Base-by-base conservation (phyloP, 2,329 filamentous ascomycete genomes). In the Penicillium griseofulvum region DNA sequence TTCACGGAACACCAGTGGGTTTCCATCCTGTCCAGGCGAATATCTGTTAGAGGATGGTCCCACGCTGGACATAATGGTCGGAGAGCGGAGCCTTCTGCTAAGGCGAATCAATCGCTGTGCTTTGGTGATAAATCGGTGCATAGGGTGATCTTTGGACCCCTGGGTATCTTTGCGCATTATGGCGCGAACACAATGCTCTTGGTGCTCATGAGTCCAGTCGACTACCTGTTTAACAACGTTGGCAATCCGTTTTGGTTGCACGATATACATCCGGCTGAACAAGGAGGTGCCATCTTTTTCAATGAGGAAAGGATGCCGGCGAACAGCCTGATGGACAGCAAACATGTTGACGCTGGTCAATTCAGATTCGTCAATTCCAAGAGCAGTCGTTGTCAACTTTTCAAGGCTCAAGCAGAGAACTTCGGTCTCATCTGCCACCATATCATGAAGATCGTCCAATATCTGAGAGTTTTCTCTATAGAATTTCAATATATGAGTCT, bases 171-270 rank as follows among this genome's bases (percentile, higher is more conserved):
- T 68, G 5, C 61, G 63, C 55, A 67, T 66, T n/a, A 64, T 58
- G 11, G 64, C 36, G 5, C 56, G 60, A 28, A 73, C 57, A 10
- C 73, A 65, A 34, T 67, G 62, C 14, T 74, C 70, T 48, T 79
- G 70, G 50, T 80, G 73, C 50, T 86, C 76, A 46, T 83, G 78
- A 22, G 84, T 74, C 84, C 84, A 87, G 16, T 71, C 65, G 14
- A 76, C 74, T 5, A 86, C 83, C 19, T 74, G 73, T 37, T 81
- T 73, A 9, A 85, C 72, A 14, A 74, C 68, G 17, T 71, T 64
- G 2, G 81, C 76, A 37, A 83, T 76, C 24, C 75, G 68, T 55
- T 79, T 81, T 5, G 83, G 80, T 22, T 81, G 75, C 19, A 87
- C 62, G 70, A 68, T 78, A 76, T 66, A 83, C 64, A 56, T 70